Evolutionary conservation across 768 basidiomycete genomes (phyloP).

Genomic region (Mycena maculata): DNA sequence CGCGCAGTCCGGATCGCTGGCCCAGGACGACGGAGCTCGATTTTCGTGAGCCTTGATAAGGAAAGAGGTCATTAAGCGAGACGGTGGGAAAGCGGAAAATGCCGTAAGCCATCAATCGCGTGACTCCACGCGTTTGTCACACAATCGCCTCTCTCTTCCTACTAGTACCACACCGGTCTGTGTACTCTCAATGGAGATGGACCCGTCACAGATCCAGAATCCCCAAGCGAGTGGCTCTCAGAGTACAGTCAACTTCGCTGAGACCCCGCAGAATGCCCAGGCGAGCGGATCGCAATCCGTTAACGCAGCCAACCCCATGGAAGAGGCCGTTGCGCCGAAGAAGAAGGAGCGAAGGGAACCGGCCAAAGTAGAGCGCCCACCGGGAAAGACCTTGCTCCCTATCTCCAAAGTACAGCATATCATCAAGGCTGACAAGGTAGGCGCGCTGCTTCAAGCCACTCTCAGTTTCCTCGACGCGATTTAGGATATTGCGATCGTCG

Average conservation of each 20-base stretch:
- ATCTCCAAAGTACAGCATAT: conserved; percentile 85
- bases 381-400: conserved; percentile 81
- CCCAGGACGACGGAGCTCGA: conserved; percentile 57
- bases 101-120: background rate
- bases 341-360: conserved; percentile 44
- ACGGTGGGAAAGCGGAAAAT: background rate
- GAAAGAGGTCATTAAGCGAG: conserved; percentile 72
- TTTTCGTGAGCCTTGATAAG: conserved; percentile 72
- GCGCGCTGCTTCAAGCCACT: conserved; percentile 31
- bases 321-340: conserved; percentile 34
- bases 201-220: conserved; percentile 5
- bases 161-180: background rate
- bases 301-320: background rate
- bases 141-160: background rate
- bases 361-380: conserved; percentile 45
- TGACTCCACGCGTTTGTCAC: conserved; percentile 5
- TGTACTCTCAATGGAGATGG: conserved; percentile 13
- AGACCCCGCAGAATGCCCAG: background rate
- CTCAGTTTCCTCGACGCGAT: conserved; percentile 4
- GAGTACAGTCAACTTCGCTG: background rate
- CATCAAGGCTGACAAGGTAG: conserved; percentile 86
- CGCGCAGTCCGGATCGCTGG: conserved; percentile 58
- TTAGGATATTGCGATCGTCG: conserved; percentile 81
- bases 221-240: conserved; percentile 10
- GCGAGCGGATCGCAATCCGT: conserved; percentile 8